Percentiles rank a stretch among this genome's conserved stretches.
phyloP scores from a whole-genome alignment of 1,284 basidiomycete species.

The Anthracocystis setariae region DNA sequence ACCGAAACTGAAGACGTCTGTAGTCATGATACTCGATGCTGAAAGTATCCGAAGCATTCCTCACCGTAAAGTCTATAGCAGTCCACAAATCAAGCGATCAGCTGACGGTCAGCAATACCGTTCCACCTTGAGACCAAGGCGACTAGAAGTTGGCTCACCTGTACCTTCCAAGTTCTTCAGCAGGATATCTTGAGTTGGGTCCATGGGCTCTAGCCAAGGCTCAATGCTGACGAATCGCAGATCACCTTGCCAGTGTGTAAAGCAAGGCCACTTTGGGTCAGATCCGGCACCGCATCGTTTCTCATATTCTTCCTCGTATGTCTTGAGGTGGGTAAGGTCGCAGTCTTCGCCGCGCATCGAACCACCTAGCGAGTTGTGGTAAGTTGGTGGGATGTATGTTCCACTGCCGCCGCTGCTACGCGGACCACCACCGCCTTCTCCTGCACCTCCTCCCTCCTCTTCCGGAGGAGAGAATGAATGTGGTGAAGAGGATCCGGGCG shows the following conservation, averaged over 20 bases:
- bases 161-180: background rate
- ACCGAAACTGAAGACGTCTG: background rate
- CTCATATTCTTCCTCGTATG: slow-evolving; percentile 1
- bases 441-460: too few species aligned
- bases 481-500: too few species aligned
- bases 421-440: too few species aligned
- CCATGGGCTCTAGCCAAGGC: slow-evolving; percentile 14
- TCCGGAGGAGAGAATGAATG: too few species aligned
- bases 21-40: background rate
- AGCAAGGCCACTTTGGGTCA: slow-evolving; percentile 7
- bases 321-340: slow-evolving; percentile 3
- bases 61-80: slow-evolving; percentile 10
- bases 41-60: slow-evolving; percentile 5
- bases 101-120: too few species aligned
- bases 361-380: too few species aligned
- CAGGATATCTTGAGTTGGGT: slow-evolving; percentile 2
- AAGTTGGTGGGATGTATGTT: too few species aligned
- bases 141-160: too few species aligned
- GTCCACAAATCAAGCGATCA: background rate
- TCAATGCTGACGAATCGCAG: background rate
- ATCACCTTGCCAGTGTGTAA: background rate
- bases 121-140: too few species aligned
- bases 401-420: too few species aligned
- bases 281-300: background rate
- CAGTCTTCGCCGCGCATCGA: background rate